Evolutionary conservation across 2,329 filamentous ascomycete genomes (phyloP).

Genomic region (Biscogniauxia mediterranea): DNA sequence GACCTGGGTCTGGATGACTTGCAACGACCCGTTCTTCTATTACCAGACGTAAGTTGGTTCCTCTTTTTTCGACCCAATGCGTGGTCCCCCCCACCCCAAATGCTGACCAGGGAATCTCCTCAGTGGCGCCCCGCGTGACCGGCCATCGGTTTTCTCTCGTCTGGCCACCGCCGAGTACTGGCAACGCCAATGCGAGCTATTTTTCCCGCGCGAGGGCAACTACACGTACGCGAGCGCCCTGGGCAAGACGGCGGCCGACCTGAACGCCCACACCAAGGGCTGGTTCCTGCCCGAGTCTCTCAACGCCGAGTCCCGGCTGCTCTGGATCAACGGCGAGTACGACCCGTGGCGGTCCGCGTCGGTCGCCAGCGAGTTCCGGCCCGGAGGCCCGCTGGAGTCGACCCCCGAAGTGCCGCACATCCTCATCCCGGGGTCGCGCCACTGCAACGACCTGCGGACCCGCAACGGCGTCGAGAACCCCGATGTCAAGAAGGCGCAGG

Average conservation of each 20-base stretch:
- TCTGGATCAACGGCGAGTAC: constrained; percentile 58
- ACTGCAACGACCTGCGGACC: constrained; percentile 54
- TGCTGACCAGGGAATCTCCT: constrained; percentile 20
- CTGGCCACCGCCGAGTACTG: constrained; percentile 51
- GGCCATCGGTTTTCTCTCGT: constrained; percentile 50
- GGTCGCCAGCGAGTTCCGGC: constrained; percentile 51
- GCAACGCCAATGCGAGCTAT: constrained; percentile 53
- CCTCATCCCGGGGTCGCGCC: constrained; percentile 52
- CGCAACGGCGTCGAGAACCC: constrained; percentile 38
- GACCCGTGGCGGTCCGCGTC: constrained; percentile 59
- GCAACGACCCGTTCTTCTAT: constrained; percentile 61
- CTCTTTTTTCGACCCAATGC: neutral
- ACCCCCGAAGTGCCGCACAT: constrained; percentile 48
- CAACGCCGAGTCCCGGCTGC: constrained; percentile 40
- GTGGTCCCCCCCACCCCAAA: constrained; percentile 3
- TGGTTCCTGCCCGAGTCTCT: constrained; percentile 51
- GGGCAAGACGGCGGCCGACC: constrained; percentile 44
- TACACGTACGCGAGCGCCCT: constrained; percentile 46
- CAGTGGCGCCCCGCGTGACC: constrained; percentile 45
- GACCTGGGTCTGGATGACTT: constrained; percentile 61
- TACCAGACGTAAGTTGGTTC: constrained; percentile 48
- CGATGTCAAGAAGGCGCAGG: constrained; percentile 12
- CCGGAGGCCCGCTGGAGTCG: constrained; percentile 51
- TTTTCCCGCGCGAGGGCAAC: constrained; percentile 51
- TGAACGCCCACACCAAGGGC: constrained; percentile 55